These are phyloP conservation scores for Seminavis robusta DNA, from an alignment of 108 stramenopile species.

Conservation along the genomic window DNA sequence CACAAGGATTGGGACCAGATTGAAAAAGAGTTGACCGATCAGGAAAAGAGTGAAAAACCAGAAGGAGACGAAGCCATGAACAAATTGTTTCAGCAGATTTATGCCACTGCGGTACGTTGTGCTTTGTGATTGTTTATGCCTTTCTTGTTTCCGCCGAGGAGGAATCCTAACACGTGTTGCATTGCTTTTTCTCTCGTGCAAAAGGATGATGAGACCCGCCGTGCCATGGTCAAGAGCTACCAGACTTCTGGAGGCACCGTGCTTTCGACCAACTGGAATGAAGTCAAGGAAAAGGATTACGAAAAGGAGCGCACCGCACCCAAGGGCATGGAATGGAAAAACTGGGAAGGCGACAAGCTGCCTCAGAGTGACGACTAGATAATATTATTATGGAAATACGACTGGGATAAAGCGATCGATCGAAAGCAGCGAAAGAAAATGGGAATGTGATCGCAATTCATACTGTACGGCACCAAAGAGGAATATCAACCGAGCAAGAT, in stretches of 20 bases:
- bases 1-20: constrained; percentile 88
- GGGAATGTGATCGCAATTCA: too few species aligned
- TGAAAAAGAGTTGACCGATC: constrained; percentile 60
- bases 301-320: constrained; percentile 95
- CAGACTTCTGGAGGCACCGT: constrained; percentile 97
- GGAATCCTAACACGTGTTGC: constrained; percentile 1
- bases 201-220: constrained; percentile 73
- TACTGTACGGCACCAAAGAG: too few species aligned
- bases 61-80: constrained; percentile 96
- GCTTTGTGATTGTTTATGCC: too few species aligned
- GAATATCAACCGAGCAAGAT: too few species aligned
- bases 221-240: constrained; percentile 97
- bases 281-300: constrained; percentile 95
- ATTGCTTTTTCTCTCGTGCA: not conserved
- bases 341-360: constrained; percentile 49
- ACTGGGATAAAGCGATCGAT: too few species aligned
- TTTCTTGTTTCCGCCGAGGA: too few species aligned
- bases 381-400: too few species aligned
- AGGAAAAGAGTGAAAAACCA: constrained; percentile 94
- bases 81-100: constrained; percentile 94
- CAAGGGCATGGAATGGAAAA: constrained; percentile 89
- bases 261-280: constrained; percentile 97
- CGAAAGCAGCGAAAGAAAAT: too few species aligned
- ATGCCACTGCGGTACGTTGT: constrained; percentile 82
- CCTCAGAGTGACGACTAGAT: too few species aligned